These are phyloP conservation scores for Echeveria elegans DNA, from an alignment of 164 flowering plant genomes.

Conservation along the genomic window DNA sequence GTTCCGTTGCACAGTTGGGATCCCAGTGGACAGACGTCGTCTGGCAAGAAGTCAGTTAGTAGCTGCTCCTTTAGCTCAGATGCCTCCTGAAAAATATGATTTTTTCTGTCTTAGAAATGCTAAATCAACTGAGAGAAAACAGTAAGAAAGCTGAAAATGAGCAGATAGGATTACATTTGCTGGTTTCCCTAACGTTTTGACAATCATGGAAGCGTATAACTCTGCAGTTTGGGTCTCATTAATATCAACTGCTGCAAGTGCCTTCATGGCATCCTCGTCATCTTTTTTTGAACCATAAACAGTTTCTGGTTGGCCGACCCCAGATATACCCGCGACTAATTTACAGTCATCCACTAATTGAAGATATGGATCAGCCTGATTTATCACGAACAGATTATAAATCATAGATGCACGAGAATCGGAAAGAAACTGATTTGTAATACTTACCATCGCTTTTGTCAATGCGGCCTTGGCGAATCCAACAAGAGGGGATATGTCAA, in stretches of 20 bases:
- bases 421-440: not conserved
- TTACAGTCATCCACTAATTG: constrained; percentile 48
- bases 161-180: constrained; percentile 42
- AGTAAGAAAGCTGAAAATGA: not conserved
- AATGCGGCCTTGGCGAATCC: constrained; percentile 49
- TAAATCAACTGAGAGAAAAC: not conserved
- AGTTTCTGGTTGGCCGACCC: constrained; percentile 15
- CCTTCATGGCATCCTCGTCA: constrained; percentile 48
- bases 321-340: constrained; percentile 31
- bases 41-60: constrained; percentile 57
- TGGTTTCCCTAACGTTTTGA: constrained; percentile 33
- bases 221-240: constrained; percentile 43
- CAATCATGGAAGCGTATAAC: constrained; percentile 40
- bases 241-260: constrained; percentile 35
- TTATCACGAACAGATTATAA: not conserved
- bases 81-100: constrained; percentile 23
- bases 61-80: constrained; percentile 45
- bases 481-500: constrained; percentile 44
- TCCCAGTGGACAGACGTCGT: constrained; percentile 69
- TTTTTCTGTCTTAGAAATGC: not conserved
- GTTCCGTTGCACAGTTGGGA: constrained; percentile 71
- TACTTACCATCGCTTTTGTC: constrained; percentile 39
- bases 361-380: constrained; percentile 77
- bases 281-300: constrained; percentile 58
- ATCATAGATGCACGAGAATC: not conserved